Conservation (phyloP, 345 rosid species). For the Dipteronia dyeriana region DNA sequence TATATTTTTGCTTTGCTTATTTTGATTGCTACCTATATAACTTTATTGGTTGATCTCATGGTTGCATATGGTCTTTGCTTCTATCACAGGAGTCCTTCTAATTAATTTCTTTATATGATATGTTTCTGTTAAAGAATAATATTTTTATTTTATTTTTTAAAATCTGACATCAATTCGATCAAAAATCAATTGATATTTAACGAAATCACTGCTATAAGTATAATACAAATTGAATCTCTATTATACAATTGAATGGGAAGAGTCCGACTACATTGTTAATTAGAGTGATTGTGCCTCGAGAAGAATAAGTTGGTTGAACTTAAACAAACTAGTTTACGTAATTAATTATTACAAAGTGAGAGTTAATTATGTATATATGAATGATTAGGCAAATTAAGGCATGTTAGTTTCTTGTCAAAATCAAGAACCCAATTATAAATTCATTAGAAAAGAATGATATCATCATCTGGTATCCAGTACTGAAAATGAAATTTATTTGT, state of each 20-base stretch:
- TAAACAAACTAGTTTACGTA: conserved; percentile 6
- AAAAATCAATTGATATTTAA: no score
- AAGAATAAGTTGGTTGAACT: not conserved
- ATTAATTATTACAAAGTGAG: not conserved
- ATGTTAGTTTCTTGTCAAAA: conserved; percentile 76
- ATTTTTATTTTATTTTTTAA: not conserved
- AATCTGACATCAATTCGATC: no score
- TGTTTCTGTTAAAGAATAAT: not conserved
- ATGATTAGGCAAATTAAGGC: conserved; percentile 4
- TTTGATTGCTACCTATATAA: not conserved
- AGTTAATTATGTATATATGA: not conserved
- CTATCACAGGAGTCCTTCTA: conserved; percentile 14
- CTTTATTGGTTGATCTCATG: not conserved
- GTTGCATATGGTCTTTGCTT: conserved; percentile 54
- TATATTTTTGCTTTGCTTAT: conserved; percentile 2
- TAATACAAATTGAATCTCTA: no score
- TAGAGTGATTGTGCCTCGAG: no score
- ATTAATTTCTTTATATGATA: not conserved
- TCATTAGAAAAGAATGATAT: conserved; percentile 25
- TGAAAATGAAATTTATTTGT: conserved; percentile 29
- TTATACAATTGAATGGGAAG: no score
- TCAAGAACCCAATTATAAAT: conserved; percentile 46
- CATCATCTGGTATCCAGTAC: conserved; percentile 28
- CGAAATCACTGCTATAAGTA: no score
- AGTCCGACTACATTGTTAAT: no score